These are phyloP conservation scores for Xylariales sp. DNA, from an alignment of 2,329 filamentous ascomycete genomes.

Conservation along the genomic window DNA sequence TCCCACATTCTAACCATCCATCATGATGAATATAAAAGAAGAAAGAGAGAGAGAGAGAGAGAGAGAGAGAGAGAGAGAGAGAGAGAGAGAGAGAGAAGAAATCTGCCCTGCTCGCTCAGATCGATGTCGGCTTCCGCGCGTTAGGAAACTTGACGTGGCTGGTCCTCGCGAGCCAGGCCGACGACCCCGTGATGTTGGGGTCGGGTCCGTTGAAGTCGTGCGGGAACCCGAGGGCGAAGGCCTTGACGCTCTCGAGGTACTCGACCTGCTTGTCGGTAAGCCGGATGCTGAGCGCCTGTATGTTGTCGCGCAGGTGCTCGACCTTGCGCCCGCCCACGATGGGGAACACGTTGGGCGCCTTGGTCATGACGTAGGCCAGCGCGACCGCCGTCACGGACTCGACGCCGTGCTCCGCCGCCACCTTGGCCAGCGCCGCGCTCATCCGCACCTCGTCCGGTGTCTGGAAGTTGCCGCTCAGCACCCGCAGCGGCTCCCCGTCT, in stretches of 20 bases:
- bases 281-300: constrained; percentile 41
- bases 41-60: too few species aligned
- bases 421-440: constrained; percentile 4
- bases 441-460: constrained; percentile 2
- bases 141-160: constrained; percentile 4
- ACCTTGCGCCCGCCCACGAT: constrained; percentile 44
- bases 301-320: constrained; percentile 45
- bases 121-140: neutral
- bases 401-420: constrained; percentile 5
- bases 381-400: constrained; percentile 2
- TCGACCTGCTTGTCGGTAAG: constrained; percentile 43
- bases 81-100: too few species aligned
- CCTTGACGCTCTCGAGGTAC: constrained; percentile 41
- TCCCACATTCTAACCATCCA: too few species aligned
- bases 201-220: constrained; percentile 21
- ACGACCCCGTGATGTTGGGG: constrained; percentile 2
- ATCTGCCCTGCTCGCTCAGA: too few species aligned
- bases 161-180: constrained; percentile 4
- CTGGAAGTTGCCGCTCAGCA: neutral
- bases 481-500: constrained; percentile 1
- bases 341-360: constrained; percentile 42
- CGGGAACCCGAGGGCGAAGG: constrained; percentile 50
- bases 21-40: too few species aligned
- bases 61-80: too few species aligned
- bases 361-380: constrained; percentile 4